These are phyloP conservation scores for Cocos nucifera DNA, from an alignment of 176 grass and related monocot species.

Conservation along the genomic window DNA sequence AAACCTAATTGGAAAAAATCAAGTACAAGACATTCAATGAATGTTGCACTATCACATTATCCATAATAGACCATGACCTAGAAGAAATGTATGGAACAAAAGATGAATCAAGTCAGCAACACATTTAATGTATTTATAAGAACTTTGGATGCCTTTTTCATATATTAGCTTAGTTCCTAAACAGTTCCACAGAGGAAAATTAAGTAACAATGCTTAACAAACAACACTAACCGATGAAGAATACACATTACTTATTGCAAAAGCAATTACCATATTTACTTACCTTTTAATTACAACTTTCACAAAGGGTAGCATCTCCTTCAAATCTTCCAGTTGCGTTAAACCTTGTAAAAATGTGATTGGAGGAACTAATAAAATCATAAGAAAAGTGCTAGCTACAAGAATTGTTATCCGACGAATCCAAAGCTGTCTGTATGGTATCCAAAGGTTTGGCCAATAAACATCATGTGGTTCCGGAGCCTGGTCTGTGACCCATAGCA, in stretches of 20 bases:
- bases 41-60: no score
- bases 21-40: no score
- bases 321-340: constrained; percentile 61
- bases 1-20: no score
- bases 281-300: constrained; percentile 47
- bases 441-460: constrained; percentile 89
- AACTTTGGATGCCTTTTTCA: no score
- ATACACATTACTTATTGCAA: background rate
- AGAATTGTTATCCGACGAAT: constrained; percentile 53
- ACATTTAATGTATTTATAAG: no score
- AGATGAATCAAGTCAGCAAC: no score
- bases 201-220: background rate
- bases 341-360: constrained; percentile 83
- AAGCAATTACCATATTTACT: constrained; percentile 13
- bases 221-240: background rate
- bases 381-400: constrained; percentile 53
- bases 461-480: constrained; percentile 76
- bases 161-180: no score
- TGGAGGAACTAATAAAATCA: constrained; percentile 75
- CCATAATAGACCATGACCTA: no score
- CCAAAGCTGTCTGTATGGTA: constrained; percentile 79
- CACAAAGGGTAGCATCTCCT: constrained; percentile 40
- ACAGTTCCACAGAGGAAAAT: no score
- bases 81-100: no score
- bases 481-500: constrained; percentile 74